Conservation (phyloP, 2,329 filamentous ascomycete genomes). For the Colletotrichum eremochloae region DNA sequence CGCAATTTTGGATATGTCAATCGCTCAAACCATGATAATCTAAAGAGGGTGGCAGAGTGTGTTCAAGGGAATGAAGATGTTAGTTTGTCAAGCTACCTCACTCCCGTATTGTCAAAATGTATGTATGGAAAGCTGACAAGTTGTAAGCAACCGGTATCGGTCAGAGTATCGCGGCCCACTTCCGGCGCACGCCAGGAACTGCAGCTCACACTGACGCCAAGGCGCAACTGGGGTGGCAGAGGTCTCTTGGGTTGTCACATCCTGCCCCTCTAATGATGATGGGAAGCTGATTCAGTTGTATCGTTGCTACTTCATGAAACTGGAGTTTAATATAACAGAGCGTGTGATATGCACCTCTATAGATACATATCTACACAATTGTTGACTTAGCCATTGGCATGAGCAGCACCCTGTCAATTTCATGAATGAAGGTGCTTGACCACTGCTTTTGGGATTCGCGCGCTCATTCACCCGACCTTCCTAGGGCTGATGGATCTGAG, state of each 20-base stretch:
- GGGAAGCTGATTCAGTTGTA: not conserved
- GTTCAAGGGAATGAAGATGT: constrained; percentile 93
- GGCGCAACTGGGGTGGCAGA: constrained; percentile 88
- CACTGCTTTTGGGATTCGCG: not conserved
- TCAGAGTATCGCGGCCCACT: constrained; percentile 71
- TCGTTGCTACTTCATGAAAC: too few relatives aligned
- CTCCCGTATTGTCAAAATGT: constrained; percentile 1
- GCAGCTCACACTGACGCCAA: constrained; percentile 79
- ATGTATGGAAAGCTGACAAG: constrained; percentile 45
- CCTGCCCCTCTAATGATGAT: constrained; percentile 73
- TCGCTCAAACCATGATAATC: constrained; percentile 85
- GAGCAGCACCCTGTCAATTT: too few relatives aligned
- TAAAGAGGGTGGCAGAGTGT: constrained; percentile 88
- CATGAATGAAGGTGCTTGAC: not conserved
- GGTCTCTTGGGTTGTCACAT: constrained; percentile 93
- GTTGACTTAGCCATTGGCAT: not conserved
- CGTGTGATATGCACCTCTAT: not conserved
- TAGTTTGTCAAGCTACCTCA: constrained; percentile 56
- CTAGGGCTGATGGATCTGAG: not conserved
- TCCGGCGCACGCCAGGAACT: constrained; percentile 67
- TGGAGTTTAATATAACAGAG: too few relatives aligned
- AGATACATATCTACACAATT: too few relatives aligned
- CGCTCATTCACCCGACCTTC: not conserved
- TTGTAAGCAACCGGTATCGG: constrained; percentile 74
- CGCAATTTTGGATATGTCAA: constrained; percentile 89